phyloP scores from a whole-genome alignment of 2,329 filamentous ascomycete species.

The Penicillium psychrosexuale region DNA sequence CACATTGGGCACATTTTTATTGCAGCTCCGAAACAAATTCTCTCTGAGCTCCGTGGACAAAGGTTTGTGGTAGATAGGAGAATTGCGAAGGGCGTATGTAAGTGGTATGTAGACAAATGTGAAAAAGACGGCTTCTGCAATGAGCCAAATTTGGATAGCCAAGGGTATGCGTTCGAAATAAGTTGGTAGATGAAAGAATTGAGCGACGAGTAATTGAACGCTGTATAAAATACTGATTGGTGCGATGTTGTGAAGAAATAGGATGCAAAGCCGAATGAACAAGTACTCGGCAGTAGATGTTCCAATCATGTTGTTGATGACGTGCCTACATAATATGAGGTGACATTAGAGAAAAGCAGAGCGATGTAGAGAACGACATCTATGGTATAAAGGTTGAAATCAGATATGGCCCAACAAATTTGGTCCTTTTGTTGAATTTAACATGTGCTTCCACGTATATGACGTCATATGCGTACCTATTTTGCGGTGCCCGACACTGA shows the following conservation, averaged over 20 bases:
- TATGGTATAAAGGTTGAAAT: not conserved
- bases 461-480: no score
- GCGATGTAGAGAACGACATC: not conserved
- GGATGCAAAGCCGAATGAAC: conserved; percentile 50
- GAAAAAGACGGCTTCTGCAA: conserved; percentile 56
- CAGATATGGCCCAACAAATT: not conserved
- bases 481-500: no score
- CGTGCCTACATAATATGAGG: no score
- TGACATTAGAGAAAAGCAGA: not conserved
- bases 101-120: conserved; percentile 53
- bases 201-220: conserved; percentile 20
- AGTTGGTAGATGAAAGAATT: conserved; percentile 33
- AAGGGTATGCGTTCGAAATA: conserved; percentile 26
- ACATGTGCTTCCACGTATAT: no score
- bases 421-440: not conserved
- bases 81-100: conserved; percentile 50
- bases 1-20: conserved; percentile 43
- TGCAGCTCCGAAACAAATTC: conserved; percentile 56
- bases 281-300: conserved; percentile 40
- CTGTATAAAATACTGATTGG: conserved; percentile 51
- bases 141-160: conserved; percentile 45
- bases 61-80: conserved; percentile 50
- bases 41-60: conserved; percentile 50
- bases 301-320: conserved; percentile 36
- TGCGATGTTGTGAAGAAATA: conserved; percentile 49